Percentiles rank a stretch among this genome's conserved stretches.
phyloP scores from a whole-genome alignment of 179 eudicot genomes.

The Drosera spatulata region DNA sequence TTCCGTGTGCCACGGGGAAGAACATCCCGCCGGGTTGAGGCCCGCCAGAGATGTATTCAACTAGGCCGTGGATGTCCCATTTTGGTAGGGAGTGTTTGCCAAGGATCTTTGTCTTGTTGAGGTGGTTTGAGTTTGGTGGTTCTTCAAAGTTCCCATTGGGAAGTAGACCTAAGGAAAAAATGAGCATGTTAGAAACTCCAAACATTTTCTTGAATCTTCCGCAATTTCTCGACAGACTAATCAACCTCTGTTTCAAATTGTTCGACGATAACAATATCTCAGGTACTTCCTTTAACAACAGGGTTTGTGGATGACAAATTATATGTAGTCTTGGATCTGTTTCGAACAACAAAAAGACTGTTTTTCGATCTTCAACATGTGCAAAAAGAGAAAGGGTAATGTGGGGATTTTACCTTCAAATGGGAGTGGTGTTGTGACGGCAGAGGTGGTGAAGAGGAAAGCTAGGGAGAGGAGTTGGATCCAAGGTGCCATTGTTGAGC shows the following conservation, averaged over 20 bases:
- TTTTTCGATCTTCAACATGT: not conserved
- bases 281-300: no score
- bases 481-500: constrained; percentile 22
- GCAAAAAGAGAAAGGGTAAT: not conserved
- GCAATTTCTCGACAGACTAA: no score
- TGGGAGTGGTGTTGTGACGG: constrained; percentile 13
- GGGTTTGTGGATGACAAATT: no score
- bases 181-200: not conserved
- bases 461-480: constrained; percentile 18
- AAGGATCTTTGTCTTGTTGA: constrained; percentile 48
- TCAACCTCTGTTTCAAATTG: no score
- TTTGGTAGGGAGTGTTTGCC: constrained; percentile 57
- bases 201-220: not conserved
- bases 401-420: not conserved
- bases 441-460: constrained; percentile 19
- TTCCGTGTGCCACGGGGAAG: constrained; percentile 70
- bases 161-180: constrained; percentile 35
- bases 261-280: no score
- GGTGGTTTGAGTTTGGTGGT: constrained; percentile 31
- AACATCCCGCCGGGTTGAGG: constrained; percentile 90
- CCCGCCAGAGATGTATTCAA: constrained; percentile 77
- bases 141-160: constrained; percentile 88
- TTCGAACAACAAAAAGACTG: not conserved
- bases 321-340: no score
- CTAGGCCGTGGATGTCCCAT: constrained; percentile 67